Evolutionary conservation across 352 stramenopile genomes (phyloP).

Genomic region (Aphanomyces euteiches): DNA sequence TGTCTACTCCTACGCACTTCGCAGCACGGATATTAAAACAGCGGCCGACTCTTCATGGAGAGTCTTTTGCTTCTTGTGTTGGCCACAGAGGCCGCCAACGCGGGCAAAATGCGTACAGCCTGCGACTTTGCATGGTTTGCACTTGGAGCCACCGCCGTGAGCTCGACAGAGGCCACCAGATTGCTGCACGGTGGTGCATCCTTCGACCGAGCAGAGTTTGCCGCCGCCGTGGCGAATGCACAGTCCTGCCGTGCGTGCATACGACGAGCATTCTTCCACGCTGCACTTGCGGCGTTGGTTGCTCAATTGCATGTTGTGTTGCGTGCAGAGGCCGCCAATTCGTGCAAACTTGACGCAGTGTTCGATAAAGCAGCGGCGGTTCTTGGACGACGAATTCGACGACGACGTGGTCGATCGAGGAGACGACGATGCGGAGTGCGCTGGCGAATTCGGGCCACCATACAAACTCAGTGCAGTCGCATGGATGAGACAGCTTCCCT

Average conservation of each 20-base stretch:
- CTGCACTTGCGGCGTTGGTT: constrained; percentile 25
- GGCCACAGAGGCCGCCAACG: constrained; percentile 25
- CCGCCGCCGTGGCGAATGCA: constrained; percentile 31
- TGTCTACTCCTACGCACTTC: too few relatives aligned
- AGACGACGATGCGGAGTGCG: too few relatives aligned
- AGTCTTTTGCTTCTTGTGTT: constrained; percentile 7
- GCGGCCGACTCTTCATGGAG: neutral
- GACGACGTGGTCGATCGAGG: neutral
- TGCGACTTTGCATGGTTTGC: constrained; percentile 19
- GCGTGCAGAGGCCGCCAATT: constrained; percentile 22
- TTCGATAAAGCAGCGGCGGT: constrained; percentile 9
- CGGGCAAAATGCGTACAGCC: constrained; percentile 34
- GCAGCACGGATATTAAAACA: too few relatives aligned
- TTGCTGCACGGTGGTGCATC: constrained; percentile 33
- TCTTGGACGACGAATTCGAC: neutral
- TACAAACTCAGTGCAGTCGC: neutral
- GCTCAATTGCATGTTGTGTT: constrained; percentile 27
- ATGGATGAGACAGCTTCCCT: constrained; percentile 14
- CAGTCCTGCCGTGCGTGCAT: constrained; percentile 13
- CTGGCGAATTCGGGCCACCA: too few relatives aligned
- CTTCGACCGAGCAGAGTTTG: constrained; percentile 33
- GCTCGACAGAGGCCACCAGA: constrained; percentile 34
- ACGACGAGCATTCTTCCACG: constrained; percentile 13
- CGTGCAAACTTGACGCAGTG: constrained; percentile 15
- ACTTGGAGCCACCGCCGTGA: constrained; percentile 36